Percentiles rank a stretch among this genome's conserved stretches.
Conservation (phyloP, 2,329 filamentous ascomycete genomes). For the Helminthosporium solani region DNA sequence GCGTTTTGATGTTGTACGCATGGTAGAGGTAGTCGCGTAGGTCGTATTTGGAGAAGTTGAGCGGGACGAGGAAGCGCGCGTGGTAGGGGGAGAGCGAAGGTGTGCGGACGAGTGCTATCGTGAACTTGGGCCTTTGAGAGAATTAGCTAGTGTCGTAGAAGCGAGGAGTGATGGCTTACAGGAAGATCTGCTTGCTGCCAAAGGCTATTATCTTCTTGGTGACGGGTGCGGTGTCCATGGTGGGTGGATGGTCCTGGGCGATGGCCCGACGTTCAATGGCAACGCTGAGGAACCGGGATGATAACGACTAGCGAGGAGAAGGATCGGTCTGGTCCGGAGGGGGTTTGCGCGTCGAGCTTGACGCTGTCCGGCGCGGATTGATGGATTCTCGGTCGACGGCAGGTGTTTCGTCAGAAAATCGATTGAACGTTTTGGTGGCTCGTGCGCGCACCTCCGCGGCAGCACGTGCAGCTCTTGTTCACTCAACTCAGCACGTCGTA, state of each 20-base stretch:
- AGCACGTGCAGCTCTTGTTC: neutral
- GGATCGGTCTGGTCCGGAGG: neutral
- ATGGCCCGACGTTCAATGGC: conserved; percentile 1
- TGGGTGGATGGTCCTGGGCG: conserved; percentile 2
- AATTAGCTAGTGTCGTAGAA: conserved; percentile 10
- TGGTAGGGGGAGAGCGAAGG: conserved; percentile 72
- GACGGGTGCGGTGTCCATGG: conserved; percentile 33
- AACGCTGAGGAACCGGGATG: neutral
- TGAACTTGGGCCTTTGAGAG: conserved; percentile 70
- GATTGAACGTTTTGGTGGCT: conserved; percentile 6
- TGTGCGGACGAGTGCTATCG: conserved; percentile 74
- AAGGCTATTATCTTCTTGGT: conserved; percentile 38
- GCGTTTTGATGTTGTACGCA: conserved; percentile 72
- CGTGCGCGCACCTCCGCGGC: conserved; percentile 1
- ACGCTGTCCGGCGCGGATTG: neutral
- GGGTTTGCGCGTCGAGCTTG: conserved; percentile 1
- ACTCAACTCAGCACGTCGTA: neutral
- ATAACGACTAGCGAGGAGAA: neutral
- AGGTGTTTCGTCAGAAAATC: conserved; percentile 18
- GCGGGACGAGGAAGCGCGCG: conserved; percentile 86
- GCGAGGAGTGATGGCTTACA: conserved; percentile 40
- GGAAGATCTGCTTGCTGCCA: conserved; percentile 49
- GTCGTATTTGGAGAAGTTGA: conserved; percentile 94
- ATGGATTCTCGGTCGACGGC: neutral
- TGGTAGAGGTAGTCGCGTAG: conserved; percentile 92